Evolutionary conservation across 805 yeast species (phyloP), one percentile per base, ranked within the genome.

Genomic region (Komagataella mondaviorum): DNA sequence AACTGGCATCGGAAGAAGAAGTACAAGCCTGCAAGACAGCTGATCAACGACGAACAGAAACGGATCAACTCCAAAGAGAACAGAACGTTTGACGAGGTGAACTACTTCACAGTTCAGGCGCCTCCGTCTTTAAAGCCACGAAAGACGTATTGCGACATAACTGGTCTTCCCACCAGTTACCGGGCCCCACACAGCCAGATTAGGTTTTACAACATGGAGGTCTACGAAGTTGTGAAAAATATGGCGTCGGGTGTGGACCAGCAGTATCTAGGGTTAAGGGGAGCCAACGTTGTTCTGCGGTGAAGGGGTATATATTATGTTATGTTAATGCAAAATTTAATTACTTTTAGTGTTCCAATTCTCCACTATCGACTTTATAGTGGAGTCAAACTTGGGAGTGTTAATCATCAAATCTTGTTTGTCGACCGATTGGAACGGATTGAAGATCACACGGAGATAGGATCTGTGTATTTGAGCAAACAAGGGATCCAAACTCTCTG

Each of bases 211-310:
- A 84, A 91, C 63, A 80, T 80, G 50, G 97, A 91, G 65, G 83
- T 91, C 30, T 90, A 80, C 64, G 86, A 83, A 48, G 72, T 84
- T 43, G 84, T 88, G 43, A 80, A 80, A 63, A 79, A 80, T 55
- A 79, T 91, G 81, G 83, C 89, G 1, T 87, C 95, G 2, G 96
- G 96, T 22, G 85, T 85, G 24, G 97, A 91, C 66, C 98, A 91
- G 67, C 95, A 89, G 65, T 91, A 89, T 63, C 71, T 91, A 61
- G 85, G 85, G 56, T 70, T 91, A 54, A 75, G 98, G 58, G 88
- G 86, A 51, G 98, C 96, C 45, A 86, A 91, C 63, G 88, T 90
- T 16, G 79, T 91, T 6, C 71, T 90, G 39, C 39, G 39, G 39
- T 30, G 12, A 30, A 10, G 14, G 39, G 39, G 23, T 30, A n/a